Percentiles rank a stretch among this genome's conserved stretches.
Evolutionary conservation across 2,329 filamentous ascomycete species (phyloP).

Genomic region (Trichoderma oligosporum): DNA sequence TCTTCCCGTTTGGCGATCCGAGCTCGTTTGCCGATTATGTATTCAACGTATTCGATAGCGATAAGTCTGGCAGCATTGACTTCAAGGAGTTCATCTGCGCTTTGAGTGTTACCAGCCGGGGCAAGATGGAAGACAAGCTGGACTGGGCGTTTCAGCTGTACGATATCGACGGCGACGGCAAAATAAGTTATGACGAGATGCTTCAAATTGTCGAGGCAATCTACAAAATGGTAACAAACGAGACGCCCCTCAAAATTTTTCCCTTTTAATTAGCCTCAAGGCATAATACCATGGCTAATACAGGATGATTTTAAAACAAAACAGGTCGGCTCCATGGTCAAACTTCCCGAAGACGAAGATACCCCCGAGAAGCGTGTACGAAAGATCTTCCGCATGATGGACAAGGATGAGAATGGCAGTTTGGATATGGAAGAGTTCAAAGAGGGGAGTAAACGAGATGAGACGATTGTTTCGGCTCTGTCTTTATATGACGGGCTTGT

Average conservation of each 20-base stretch:
- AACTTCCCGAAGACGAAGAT: slow-evolving; percentile 96
- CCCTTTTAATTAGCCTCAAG: background rate
- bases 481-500: slow-evolving; percentile 96
- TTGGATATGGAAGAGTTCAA: slow-evolving; percentile 98
- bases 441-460: slow-evolving; percentile 96
- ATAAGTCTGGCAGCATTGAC: slow-evolving; percentile 96
- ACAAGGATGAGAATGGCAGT: slow-evolving; percentile 98
- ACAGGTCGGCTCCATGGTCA: slow-evolving; percentile 98
- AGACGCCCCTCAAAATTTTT: background rate
- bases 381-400: slow-evolving; percentile 99
- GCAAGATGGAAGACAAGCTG: slow-evolving; percentile 98
- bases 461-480: slow-evolving; percentile 95
- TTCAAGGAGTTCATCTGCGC: slow-evolving; percentile 99
- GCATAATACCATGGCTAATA: background rate
- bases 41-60: slow-evolving; percentile 97
- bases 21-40: slow-evolving; percentile 98
- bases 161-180: slow-evolving; percentile 97
- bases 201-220: slow-evolving; percentile 97
- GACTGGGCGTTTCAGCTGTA: slow-evolving; percentile 99
- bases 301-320: background rate
- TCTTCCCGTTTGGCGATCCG: slow-evolving; percentile 97
- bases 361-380: slow-evolving; percentile 96
- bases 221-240: slow-evolving; percentile 84
- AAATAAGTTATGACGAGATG: slow-evolving; percentile 99
- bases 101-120: slow-evolving; percentile 90